Base-by-base conservation (phyloP, 176 grass and related monocot species). In the Rhynchospora tenuis region DNA sequence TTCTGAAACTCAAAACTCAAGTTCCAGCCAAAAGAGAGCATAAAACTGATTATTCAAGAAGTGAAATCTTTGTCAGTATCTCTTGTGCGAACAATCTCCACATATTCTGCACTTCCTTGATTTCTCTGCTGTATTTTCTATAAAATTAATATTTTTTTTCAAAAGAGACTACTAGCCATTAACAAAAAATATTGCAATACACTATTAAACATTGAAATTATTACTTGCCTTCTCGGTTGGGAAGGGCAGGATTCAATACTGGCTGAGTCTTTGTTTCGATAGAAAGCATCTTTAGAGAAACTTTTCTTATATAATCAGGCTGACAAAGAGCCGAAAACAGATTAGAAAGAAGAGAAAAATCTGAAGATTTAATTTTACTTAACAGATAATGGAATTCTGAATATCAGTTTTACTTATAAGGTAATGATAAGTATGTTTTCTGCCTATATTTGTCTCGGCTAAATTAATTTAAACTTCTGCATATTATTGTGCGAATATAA, bases 231-330 rank as follows among this genome's bases (percentile, higher is more conserved):
- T 73, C 70, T 50, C 26, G 70, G 70, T 48, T 14, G 44, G 45
- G 45, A 46, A 42, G 67, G 11, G 67, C 10, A 72, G 44, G 48
- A 7, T 50, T 12, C 20, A 50, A 24, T 73, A 27, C 16, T 60
- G 33, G 42, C 67, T 46, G 8, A 23, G 66, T 12, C 6, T 84
- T 84, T 33, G 58, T 51, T 27, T 79, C 83, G 92, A 94, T 90
- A 8, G 90, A 98, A 22, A 94, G 85, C 87, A 94, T 91, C 86
- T 94, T 94, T 31, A 93, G 54, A 93, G 95, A 98, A 90, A 94
- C 93, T 85, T 69, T 93, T 76, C 88, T 90, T 78, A 94, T 73
- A 91, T 98, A 98, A 94, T 94, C 95, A 86, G 87, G 72, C 95
- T 94, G 85, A 48, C 23, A 78, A 22, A 88, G 9, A 45, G 8